Evolutionary conservation across 2,329 filamentous ascomycete species (phyloP).

Genomic region (Nothophoma quercina): DNA sequence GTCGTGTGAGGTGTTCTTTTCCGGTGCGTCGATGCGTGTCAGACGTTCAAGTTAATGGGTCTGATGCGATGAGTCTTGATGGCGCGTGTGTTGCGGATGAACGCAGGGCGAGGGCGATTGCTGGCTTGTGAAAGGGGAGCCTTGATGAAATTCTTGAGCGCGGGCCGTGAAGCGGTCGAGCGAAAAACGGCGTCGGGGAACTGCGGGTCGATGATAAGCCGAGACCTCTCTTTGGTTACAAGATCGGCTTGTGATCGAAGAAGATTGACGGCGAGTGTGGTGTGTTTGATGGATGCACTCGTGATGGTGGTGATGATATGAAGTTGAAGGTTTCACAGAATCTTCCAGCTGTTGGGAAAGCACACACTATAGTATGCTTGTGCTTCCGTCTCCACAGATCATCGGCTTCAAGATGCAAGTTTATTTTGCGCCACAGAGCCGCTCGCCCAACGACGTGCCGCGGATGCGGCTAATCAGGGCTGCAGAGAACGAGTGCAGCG

Average conservation of each 20-base stretch:
- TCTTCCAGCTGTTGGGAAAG: constrained; percentile 10
- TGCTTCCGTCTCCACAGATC: constrained; percentile 13
- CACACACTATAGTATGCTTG: background rate
- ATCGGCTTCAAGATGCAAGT: constrained; percentile 8
- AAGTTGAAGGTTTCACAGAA: background rate
- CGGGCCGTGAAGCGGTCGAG: constrained; percentile 18
- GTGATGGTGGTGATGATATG: background rate
- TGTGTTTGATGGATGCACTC: background rate
- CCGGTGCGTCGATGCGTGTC: constrained; percentile 7
- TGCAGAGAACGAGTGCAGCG: background rate
- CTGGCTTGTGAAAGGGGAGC: constrained; percentile 17
- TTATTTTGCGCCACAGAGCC: constrained; percentile 11
- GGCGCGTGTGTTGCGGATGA: constrained; percentile 17
- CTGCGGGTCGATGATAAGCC: constrained; percentile 19
- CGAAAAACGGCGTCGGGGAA: constrained; percentile 18
- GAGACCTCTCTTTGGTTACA: background rate
- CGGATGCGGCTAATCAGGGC: background rate
- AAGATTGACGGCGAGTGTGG: background rate
- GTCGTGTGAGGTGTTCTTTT: constrained; percentile 9
- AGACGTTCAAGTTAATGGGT: constrained; percentile 18
- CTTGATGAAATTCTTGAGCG: constrained; percentile 24
- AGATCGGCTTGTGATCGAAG: constrained; percentile 5
- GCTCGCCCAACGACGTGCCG: constrained; percentile 9
- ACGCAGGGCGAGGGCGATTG: constrained; percentile 7
- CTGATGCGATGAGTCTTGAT: constrained; percentile 16